These are phyloP conservation scores for Drosera spatulata DNA, from an alignment of 179 eudicot species.

Conservation along the genomic window DNA sequence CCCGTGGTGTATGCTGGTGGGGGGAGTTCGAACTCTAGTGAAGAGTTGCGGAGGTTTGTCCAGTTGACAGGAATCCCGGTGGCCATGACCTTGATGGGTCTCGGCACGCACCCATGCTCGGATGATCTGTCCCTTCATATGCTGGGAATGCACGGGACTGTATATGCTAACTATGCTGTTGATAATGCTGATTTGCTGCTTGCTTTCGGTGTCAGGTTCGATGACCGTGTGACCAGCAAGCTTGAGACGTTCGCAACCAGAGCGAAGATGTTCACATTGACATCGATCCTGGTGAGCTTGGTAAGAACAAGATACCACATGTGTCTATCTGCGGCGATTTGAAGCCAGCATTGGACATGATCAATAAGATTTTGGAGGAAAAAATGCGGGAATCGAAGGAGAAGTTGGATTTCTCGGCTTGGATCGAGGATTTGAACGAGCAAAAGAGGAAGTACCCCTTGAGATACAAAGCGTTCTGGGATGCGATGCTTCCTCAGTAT, in stretches of 20 bases:
- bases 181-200: slow-evolving; percentile 78
- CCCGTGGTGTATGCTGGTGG: slow-evolving; percentile 85
- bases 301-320: slow-evolving; percentile 89
- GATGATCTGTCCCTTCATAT: slow-evolving; percentile 58
- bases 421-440: no score
- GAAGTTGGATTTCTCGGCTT: no score
- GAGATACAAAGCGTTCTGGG: slow-evolving; percentile 70
- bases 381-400: slow-evolving; percentile 16
- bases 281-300: slow-evolving; percentile 88
- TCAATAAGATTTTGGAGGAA: slow-evolving; percentile 47
- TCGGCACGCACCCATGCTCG: slow-evolving; percentile 49
- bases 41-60: slow-evolving; percentile 61
- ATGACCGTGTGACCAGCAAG: slow-evolving; percentile 85
- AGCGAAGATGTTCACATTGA: slow-evolving; percentile 94
- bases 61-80: slow-evolving; percentile 73
- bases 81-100: slow-evolving; percentile 84
- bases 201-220: slow-evolving; percentile 87
- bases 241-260: slow-evolving; percentile 88
- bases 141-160: slow-evolving; percentile 98
- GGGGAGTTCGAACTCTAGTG: slow-evolving; percentile 73
- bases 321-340: slow-evolving; percentile 69
- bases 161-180: slow-evolving; percentile 75
- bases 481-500: slow-evolving; percentile 86
- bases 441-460: slow-evolving; percentile 45
- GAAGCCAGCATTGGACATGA: slow-evolving; percentile 48